Evolutionary conservation across 148 eudicot genomes (phyloP).

Genomic region (Vaccinium darrowii): DNA sequence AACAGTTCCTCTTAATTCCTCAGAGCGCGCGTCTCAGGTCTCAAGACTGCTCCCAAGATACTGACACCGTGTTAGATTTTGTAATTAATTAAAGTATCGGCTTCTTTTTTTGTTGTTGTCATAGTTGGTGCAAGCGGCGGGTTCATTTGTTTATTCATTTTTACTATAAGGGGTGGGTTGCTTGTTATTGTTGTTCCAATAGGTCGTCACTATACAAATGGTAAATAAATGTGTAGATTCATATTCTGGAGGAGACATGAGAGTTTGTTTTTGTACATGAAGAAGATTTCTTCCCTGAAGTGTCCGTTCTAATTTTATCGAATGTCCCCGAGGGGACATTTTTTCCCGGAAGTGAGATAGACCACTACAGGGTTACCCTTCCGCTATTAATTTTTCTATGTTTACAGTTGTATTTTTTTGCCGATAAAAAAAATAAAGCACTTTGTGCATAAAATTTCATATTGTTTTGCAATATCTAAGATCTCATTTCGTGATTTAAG

Average conservation of each 20-base stretch:
- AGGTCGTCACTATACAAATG: background rate
- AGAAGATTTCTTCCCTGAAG: slow-evolving; percentile 15
- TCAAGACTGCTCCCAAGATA: slow-evolving; percentile 45
- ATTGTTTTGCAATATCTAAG: too few relatives aligned
- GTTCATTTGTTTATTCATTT: slow-evolving; percentile 37
- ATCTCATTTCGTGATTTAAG: too few relatives aligned
- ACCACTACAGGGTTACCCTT: too few relatives aligned
- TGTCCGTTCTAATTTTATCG: too few relatives aligned
- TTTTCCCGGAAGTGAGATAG: too few relatives aligned
- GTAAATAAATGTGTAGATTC: background rate
- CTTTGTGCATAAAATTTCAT: too few relatives aligned
- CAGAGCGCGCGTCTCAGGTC: slow-evolving; percentile 45
- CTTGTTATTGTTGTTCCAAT: slow-evolving; percentile 4
- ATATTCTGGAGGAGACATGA: background rate
- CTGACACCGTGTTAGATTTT: slow-evolving; percentile 28
- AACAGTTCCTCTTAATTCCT: slow-evolving; percentile 84
- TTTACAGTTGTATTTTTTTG: too few relatives aligned
- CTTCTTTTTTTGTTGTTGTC: slow-evolving; percentile 5
- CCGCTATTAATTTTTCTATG: too few relatives aligned
- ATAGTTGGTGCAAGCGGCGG: background rate
- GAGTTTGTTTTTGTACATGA: background rate
- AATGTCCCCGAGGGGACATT: too few relatives aligned
- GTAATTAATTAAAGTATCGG: slow-evolving; percentile 38
- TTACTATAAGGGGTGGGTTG: slow-evolving; percentile 29
- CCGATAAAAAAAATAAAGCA: too few relatives aligned